Evolutionary conservation across 768 basidiomycete genomes (phyloP).

Genomic region (Suillus plorans): DNA sequence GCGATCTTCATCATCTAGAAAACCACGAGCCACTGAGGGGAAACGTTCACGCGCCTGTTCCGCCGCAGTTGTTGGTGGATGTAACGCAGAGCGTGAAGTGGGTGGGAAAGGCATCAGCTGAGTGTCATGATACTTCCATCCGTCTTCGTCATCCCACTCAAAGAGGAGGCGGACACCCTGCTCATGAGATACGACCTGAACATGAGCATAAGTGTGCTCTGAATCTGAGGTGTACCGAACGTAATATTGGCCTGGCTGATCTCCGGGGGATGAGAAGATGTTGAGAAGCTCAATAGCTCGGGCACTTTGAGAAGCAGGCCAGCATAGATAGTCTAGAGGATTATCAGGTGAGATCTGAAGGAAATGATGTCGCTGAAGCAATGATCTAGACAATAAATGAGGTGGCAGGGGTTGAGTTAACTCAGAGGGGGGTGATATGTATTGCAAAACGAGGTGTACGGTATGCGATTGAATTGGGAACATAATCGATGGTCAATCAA

Average conservation of each 20-base stretch:
- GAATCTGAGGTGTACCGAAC: constrained; percentile 45
- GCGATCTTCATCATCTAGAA: constrained; percentile 41
- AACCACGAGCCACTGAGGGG: constrained; percentile 4
- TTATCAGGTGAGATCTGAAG: constrained; percentile 52
- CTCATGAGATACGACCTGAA: constrained; percentile 38
- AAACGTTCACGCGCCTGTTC: constrained; percentile 1
- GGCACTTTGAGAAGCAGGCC: constrained; percentile 49
- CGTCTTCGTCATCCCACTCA: constrained; percentile 54
- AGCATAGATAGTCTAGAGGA: constrained; percentile 59
- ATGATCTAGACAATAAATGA: constrained; percentile 57
- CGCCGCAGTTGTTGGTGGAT: constrained; percentile 24
- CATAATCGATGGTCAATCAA: constrained; percentile 26
- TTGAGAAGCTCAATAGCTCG: constrained; percentile 47
- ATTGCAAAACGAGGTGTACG: constrained; percentile 51
- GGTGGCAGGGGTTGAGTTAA: constrained; percentile 52
- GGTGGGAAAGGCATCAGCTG: constrained; percentile 71
- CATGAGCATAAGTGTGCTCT: constrained; percentile 59
- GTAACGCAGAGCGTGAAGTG: constrained; percentile 29
- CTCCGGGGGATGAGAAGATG: constrained; percentile 27
- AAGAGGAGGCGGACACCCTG: constrained; percentile 61
- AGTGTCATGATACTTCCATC: constrained; percentile 73
- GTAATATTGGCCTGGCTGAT: constrained; percentile 27
- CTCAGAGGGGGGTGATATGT: constrained; percentile 53
- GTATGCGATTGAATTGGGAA: constrained; percentile 34
- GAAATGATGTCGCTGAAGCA: constrained; percentile 65